These are phyloP conservation scores for Daphne laureola DNA, from an alignment of 441 rosid genomes.

Conservation along the genomic window DNA sequence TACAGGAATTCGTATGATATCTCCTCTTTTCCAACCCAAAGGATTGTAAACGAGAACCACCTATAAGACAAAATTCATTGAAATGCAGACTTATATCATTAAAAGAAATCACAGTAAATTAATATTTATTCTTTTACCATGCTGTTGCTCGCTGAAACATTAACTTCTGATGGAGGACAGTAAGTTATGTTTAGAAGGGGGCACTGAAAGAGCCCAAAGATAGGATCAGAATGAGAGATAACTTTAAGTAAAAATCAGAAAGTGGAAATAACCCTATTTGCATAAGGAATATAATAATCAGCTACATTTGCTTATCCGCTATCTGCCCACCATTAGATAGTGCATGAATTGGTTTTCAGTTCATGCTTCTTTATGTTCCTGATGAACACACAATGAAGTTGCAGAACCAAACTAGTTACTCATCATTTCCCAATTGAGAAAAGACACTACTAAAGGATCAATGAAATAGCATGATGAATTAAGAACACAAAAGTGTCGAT, in stretches of 20 bases:
- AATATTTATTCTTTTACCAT: conserved; percentile 23
- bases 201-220: conserved; percentile 22
- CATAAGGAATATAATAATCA: neutral
- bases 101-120: neutral
- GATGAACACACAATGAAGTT: too few relatives aligned
- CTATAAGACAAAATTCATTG: conserved; percentile 14
- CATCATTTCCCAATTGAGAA: too few relatives aligned
- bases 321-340: neutral
- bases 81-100: neutral
- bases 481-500: too few relatives aligned
- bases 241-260: too few relatives aligned
- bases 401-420: too few relatives aligned
- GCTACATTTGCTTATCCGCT: neutral
- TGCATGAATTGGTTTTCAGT: too few relatives aligned
- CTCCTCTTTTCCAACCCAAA: conserved; percentile 39
- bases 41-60: conserved; percentile 31
- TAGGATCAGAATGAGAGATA: neutral
- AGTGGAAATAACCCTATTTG: too few relatives aligned
- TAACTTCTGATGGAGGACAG: conserved; percentile 39
- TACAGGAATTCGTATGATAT: conserved; percentile 33
- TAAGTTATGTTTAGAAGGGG: conserved; percentile 40
- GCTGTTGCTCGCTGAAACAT: conserved; percentile 27
- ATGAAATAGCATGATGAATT: too few relatives aligned
- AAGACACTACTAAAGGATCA: too few relatives aligned
- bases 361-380: too few relatives aligned